These are phyloP conservation scores for Lentinula novae-zelandiae DNA, from an alignment of 1,284 basidiomycete genomes.

Conservation along the genomic window DNA sequence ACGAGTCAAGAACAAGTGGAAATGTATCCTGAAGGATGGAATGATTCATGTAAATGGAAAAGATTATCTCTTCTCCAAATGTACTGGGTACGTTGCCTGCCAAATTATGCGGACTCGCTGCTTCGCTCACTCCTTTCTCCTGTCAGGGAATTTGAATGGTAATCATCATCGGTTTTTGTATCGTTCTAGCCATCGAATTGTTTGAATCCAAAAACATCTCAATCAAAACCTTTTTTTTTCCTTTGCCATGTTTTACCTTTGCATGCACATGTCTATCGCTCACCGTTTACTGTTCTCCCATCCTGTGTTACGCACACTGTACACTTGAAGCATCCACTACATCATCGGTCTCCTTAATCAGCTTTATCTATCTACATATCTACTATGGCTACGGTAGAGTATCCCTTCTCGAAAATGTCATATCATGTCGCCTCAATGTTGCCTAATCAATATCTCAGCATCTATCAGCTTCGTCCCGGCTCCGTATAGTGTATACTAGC, in stretches of 20 bases:
- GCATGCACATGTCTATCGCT: not conserved
- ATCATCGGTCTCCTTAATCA: not conserved
- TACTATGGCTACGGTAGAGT: not conserved
- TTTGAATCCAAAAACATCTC: not conserved
- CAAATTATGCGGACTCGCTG: not conserved
- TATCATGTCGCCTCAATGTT: too few species aligned
- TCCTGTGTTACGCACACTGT: not conserved
- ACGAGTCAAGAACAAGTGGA: conserved; percentile 99
- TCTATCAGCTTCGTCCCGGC: too few species aligned
- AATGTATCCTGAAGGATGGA: conserved; percentile 98
- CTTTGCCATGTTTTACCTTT: not conserved
- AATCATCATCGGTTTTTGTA: conserved; percentile 8
- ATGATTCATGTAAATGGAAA: conserved; percentile 97
- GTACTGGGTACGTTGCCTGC: conserved; percentile 64
- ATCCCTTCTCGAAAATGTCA: too few species aligned
- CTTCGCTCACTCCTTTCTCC: not conserved
- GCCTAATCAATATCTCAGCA: too few species aligned
- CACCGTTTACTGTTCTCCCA: not conserved
- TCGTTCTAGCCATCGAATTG: not conserved
- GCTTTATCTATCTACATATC: not conserved
- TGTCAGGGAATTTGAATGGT: conserved; percentile 47
- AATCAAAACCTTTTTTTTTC: not conserved
- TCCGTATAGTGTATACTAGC: too few species aligned
- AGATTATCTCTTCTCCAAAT: conserved; percentile 97
- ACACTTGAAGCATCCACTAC: not conserved